Evolutionary conservation across 257 asterid genomes (phyloP).

Genomic region (Datura wrightii): DNA sequence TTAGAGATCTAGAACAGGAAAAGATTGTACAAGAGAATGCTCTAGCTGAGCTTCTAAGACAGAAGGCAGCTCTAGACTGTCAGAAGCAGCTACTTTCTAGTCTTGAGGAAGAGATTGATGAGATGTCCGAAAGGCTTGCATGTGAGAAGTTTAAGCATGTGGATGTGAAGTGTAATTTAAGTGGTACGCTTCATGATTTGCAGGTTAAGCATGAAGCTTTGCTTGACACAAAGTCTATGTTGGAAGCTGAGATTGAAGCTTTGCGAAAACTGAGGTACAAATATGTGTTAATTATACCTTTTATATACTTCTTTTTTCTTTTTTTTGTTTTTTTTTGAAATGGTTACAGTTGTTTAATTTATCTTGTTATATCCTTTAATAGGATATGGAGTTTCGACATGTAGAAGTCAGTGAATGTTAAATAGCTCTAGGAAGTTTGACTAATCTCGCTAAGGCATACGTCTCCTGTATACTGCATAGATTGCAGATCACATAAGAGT

Average conservation of each 20-base stretch:
- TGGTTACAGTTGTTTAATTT: background rate
- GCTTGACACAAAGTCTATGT: conserved; percentile 68
- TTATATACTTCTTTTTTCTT: background rate
- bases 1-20: conserved; percentile 64
- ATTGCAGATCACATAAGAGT: background rate
- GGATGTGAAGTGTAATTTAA: conserved; percentile 50
- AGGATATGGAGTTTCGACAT: background rate
- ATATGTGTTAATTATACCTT: conserved; percentile 18
- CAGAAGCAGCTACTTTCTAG: conserved; percentile 78
- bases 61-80: conserved; percentile 84
- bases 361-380: background rate
- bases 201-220: conserved; percentile 58
- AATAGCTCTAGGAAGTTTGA: background rate
- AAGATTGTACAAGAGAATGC: conserved; percentile 51
- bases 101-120: conserved; percentile 64
- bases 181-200: conserved; percentile 44
- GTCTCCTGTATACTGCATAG: background rate
- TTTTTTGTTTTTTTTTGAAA: background rate
- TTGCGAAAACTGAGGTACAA: conserved; percentile 76
- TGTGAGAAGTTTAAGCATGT: conserved; percentile 48
- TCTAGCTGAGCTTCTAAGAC: conserved; percentile 59
- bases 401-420: conserved; percentile 4
- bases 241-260: conserved; percentile 90
- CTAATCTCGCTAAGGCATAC: background rate
- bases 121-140: conserved; percentile 65